These are phyloP conservation scores for Nitzschia putrida DNA, from an alignment of 108 stramenopile species.

Conservation along the genomic window DNA sequence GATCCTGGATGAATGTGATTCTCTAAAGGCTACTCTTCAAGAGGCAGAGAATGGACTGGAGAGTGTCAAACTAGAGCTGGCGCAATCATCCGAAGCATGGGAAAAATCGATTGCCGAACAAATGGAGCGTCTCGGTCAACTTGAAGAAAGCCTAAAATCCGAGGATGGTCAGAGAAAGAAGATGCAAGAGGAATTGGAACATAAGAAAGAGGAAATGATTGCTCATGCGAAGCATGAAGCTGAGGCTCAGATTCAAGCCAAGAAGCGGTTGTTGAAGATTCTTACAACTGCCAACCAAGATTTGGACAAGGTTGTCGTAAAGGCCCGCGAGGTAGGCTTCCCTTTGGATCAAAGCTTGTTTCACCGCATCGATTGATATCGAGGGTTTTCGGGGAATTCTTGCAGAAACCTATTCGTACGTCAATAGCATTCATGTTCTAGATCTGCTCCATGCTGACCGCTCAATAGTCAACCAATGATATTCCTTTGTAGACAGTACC, in stretches of 20 bases:
- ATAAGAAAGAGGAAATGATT: background rate
- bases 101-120: constrained; percentile 26
- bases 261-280: constrained; percentile 1
- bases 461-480: too few relatives aligned
- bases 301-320: background rate
- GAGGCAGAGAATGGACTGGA: background rate
- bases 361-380: too few relatives aligned
- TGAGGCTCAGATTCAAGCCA: background rate
- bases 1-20: constrained; percentile 16
- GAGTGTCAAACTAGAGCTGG: background rate
- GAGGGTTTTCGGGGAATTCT: too few relatives aligned
- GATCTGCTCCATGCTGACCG: too few relatives aligned
- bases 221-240: constrained; percentile 1
- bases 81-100: constrained; percentile 11
- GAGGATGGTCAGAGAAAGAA: constrained; percentile 33
- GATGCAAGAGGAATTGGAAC: constrained; percentile 2
- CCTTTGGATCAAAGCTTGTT: too few relatives aligned
- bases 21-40: background rate
- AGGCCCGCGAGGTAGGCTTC: too few relatives aligned
- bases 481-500: too few relatives aligned
- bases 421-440: too few relatives aligned
- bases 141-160: constrained; percentile 36
- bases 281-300: background rate
- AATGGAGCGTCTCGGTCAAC: constrained; percentile 26
- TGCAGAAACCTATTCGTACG: too few relatives aligned